phyloP scores from a whole-genome alignment of 1,284 basidiomycete genomes.

The Marasmius tenuissimus region DNA sequence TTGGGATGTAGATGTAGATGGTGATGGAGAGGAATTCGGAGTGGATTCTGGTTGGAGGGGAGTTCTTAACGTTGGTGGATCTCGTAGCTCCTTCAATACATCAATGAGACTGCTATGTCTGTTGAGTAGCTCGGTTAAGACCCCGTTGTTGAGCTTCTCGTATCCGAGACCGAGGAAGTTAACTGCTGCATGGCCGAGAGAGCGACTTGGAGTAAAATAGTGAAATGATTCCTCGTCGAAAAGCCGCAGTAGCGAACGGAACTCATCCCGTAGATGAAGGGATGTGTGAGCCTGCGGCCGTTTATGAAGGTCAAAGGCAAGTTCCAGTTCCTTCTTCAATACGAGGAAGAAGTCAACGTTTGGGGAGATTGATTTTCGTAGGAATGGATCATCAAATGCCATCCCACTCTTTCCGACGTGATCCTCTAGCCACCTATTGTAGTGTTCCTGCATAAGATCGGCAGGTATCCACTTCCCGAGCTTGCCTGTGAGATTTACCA shows the following conservation, averaged over 20 bases:
- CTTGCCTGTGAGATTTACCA: conserved; percentile 19
- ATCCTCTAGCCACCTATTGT: conserved; percentile 18
- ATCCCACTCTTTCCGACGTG: not conserved
- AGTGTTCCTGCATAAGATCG: conserved; percentile 22
- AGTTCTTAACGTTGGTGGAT: too few relatives aligned
- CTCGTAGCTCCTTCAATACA: too few relatives aligned
- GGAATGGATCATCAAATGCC: conserved; percentile 10
- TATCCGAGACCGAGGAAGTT: too few relatives aligned
- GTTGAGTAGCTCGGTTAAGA: too few relatives aligned
- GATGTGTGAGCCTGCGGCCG: conserved; percentile 10
- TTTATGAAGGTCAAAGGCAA: conserved; percentile 2
- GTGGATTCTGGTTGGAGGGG: too few relatives aligned
- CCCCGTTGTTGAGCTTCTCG: too few relatives aligned
- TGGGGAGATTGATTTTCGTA: conserved; percentile 6
- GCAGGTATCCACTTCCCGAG: conserved; percentile 18
- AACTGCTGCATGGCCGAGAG: too few relatives aligned
- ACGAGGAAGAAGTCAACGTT: conserved; percentile 13
- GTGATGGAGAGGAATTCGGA: too few relatives aligned
- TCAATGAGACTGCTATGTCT: too few relatives aligned
- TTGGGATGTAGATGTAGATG: too few relatives aligned
- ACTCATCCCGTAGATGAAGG: conserved; percentile 8
- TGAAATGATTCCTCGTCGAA: conserved; percentile 6
- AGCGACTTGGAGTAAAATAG: too few relatives aligned
- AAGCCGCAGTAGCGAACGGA: conserved; percentile 1
- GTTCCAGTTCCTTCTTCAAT: conserved; percentile 10